Base-by-base conservation (phyloP, 1,284 basidiomycete species). In the Trichosporon asahii region DNA sequence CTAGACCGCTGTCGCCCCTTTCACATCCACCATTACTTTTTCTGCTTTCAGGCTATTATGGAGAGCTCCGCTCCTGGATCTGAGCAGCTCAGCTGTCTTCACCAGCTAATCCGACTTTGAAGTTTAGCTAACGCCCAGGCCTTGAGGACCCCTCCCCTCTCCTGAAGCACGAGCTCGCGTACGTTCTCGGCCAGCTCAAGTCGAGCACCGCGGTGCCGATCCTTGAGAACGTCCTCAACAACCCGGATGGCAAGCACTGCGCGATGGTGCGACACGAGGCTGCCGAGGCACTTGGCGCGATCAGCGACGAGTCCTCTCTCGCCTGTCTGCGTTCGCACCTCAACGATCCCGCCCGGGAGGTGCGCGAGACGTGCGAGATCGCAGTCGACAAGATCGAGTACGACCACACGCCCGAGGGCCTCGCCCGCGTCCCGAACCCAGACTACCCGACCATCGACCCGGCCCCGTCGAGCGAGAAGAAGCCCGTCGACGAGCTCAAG, bases 191-290 rank as follows among this genome's bases (percentile, higher is more conserved):
- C 0, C 96, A 99, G 84, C 92, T 97, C 80, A 90, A 90, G 75
- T 88, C 88, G 64, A 79, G 84, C 0, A 86, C 86, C 11, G 97
- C 96, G 0, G 85, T 99, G 15, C 90, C 93, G 2, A 87, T 89
- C 15, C 88, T 99, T 3, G 90, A 92, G 81, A 82, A 85, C 2
- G 91, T 97, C 5, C 87, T 99, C 35, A 85, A 88, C 70, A 94
- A 99, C 84, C 70, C 73, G 1, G 69, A 75, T 11, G 77, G 76
- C 9, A 35, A 73, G 66, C 83, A 84, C 70, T 83, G 83, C 70
- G 90, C 94, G 0, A 99, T 99, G 97, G 97, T 99, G 70, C 87
- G 96, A 68, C 96, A 99, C 85, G 96, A 99, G 91, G 95, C 97
- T 27, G 97, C 97, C 21, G 97, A 99, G 85, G 96, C 97, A 2